Conservation (phyloP, 2,329 filamentous ascomycete genomes). For the Aspergillus texensis region DNA sequence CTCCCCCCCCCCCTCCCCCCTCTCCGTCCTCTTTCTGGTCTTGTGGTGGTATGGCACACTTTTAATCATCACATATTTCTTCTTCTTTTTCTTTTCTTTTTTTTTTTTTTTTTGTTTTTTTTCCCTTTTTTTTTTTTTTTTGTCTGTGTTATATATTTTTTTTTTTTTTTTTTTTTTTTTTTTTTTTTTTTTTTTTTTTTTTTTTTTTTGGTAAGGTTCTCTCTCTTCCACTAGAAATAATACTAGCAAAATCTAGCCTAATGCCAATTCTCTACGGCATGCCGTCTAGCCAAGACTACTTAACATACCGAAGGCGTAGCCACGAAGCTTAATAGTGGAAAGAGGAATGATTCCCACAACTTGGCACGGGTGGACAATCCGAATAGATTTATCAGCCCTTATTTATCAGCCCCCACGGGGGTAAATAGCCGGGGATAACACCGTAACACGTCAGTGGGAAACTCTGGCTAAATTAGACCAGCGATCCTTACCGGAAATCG, state of each 20-base stretch:
- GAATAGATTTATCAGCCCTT: not conserved
- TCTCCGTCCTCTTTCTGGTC: no score
- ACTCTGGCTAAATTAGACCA: constrained; percentile 12
- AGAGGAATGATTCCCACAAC: not conserved
- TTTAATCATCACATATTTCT: no score
- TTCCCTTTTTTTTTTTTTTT: no score
- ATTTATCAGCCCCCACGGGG: constrained; percentile 8
- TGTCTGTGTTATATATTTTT: no score
- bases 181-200: no score
- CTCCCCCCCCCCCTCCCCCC: no score
- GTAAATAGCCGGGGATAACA: constrained; percentile 1
- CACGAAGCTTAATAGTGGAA: not conserved
- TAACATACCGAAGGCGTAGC: not conserved
- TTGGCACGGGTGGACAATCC: not conserved
- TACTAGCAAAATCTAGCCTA: no score
- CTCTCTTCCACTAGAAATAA: no score
- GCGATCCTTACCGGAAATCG: constrained; percentile 4
- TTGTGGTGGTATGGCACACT: no score
- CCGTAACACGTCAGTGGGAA: not conserved
- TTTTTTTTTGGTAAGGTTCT: no score
- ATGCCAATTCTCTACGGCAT: not conserved
- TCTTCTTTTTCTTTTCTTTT: no score
- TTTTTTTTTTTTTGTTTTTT: no score
- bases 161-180: not conserved
- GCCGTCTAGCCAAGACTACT: not conserved